Evolutionary conservation across 108 stramenopile species (phyloP), one percentile per base, ranked within the genome.

Genomic region (Pseudonitzschia multistriata): DNA sequence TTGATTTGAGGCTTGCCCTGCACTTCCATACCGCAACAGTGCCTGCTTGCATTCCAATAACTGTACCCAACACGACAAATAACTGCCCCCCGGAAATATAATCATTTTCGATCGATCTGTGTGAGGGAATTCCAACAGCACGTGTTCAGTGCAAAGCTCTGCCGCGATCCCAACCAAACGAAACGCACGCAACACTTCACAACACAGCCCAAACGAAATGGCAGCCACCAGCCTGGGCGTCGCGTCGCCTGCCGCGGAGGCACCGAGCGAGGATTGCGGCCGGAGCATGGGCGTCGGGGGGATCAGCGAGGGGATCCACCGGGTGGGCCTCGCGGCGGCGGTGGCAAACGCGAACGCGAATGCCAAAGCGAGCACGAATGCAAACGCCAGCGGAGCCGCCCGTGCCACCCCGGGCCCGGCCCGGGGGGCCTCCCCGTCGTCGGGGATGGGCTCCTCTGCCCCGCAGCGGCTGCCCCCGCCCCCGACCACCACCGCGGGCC

Each of bases 231-330:
- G 37, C 10, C 8, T 45, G 42, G 17, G 42, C 42, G 42, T 45
- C 11, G 42, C 42, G 17, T 45, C 42, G 15, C 42, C 3, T 3
- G 15, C 42, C 13, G 15, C 5, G 5, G 7, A 5, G 10, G 10
- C 42, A 45, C 42, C 3, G 42, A 1, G 15, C 15, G 8, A 45
- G 42, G 42, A 1, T 6, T 13, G 17, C 13, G 42, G 17, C 3
- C 15, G 1, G 1, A 45, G 3, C 15, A 45, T 13, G 17, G 11
- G 37, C 37, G 37, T 13, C 7, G 17, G 17, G 7, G 1, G 2
- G 22, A 52, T 52, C 25, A 52, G 50, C 50, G 50, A 52, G 8
- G 50, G 50, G 25, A 52, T 52, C 50, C 2, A 52, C 24, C 50
- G 25, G 7, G 50, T 52, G 21, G 50, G 50, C 21, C 19, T 52